Evolutionary conservation across 2,329 filamentous ascomycete species (phyloP), one percentile per base, ranked within the genome.

Genomic region (Colletotrichum sojae): DNA sequence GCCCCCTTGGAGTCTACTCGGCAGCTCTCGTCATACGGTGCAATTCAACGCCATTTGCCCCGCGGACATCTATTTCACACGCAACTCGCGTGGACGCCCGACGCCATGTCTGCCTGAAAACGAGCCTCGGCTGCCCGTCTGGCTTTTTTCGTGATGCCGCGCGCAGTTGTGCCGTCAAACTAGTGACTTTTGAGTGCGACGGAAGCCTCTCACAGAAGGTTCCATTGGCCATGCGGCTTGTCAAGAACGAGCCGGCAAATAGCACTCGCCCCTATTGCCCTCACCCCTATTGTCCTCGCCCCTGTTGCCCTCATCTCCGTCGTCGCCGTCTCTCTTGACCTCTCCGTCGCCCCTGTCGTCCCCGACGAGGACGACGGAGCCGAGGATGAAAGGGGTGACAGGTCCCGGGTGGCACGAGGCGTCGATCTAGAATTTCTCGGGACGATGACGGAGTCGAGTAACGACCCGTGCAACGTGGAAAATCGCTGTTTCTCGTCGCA

Each of bases 171-270:
- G 48, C 52, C 25, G 49, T 59, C 43, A 25, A 22, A 55, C 61
- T 65, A 59, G 54, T 45, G 66, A 51, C 31, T 66, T 55, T 55
- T 39, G 39, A 20, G 49, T 66, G 54, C 36, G 3, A 69, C 66
- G 31, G 49, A 66, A 54, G 20, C 31, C 22, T 16, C 31, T 18
- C n/a, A 39, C 22, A 20, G 62, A 66, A 51, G 10, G 15, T 66
- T 69, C 66, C 27, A 66, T 55, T 20, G 31, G 31, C 39, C 60
- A 31, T 59, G 49, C 46, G 54, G 43, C 31, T 63, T 36, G 57
- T 43, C 6, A 45, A 4, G 53, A 31, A 25, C 8, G 13, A 31
- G 22, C n/a, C 43, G 20, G 3, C 4, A 45, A 16, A 18, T 27
- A 36, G 31, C 8, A 4, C 31, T 36, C 31, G 9, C 10, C 31